phyloP scores from a whole-genome alignment of 352 stramenopile species.

The Pythium myriotylum region DNA sequence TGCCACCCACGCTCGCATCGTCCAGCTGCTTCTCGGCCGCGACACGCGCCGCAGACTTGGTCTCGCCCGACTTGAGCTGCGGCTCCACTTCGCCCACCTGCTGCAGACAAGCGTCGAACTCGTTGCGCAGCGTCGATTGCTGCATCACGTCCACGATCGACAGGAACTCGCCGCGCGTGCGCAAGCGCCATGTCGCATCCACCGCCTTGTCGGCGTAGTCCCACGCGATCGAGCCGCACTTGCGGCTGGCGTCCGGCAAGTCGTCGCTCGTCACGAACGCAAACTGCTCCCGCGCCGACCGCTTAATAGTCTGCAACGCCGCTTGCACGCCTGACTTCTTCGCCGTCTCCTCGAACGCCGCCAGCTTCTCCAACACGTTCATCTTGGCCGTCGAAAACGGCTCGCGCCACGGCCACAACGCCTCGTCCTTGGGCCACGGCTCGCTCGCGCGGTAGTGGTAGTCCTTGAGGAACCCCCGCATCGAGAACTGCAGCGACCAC shows the following conservation, averaged over 20 bases:
- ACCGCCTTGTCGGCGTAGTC: neutral
- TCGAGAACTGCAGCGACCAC: slow-evolving; percentile 31
- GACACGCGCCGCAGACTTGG: neutral
- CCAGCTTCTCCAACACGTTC: slow-evolving; percentile 31
- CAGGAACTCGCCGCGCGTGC: neutral
- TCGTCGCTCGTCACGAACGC: neutral
- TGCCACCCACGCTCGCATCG: slow-evolving; percentile 10
- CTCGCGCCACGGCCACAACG: slow-evolving; percentile 40
- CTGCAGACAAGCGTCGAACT: neutral
- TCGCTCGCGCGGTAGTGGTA: slow-evolving; percentile 28
- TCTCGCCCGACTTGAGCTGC: slow-evolving; percentile 4
- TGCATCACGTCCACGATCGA: neutral
- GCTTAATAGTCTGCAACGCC: slow-evolving; percentile 1
- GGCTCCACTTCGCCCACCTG: neutral
- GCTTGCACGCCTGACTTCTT: slow-evolving; percentile 27
- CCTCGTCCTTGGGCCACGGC: too few relatives aligned
- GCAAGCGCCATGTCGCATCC: neutral
- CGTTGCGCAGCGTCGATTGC: neutral
- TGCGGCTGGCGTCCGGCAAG: neutral
- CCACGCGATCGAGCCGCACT: neutral
- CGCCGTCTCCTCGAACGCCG: slow-evolving; percentile 34
- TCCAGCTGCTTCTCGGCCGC: neutral
- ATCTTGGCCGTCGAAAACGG: slow-evolving; percentile 37
- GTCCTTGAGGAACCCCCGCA: slow-evolving; percentile 31
- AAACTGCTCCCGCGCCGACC: neutral